These are phyloP conservation scores for Picea sitchensis DNA, from an alignment of 75 land plant species.

Conservation along the genomic window DNA sequence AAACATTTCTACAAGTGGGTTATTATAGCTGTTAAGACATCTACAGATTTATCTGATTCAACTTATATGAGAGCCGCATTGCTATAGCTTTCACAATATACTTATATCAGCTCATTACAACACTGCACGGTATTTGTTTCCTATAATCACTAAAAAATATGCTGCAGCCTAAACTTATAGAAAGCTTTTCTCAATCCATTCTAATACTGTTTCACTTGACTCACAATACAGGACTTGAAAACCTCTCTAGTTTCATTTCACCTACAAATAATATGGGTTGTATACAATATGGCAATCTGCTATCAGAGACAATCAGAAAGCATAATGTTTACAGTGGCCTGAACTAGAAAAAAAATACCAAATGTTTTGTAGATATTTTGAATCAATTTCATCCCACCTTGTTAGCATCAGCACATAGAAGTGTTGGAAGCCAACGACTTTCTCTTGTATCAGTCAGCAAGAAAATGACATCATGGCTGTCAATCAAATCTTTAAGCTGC, in stretches of 20 bases:
- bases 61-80: no score
- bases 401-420: constrained; percentile 81
- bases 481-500: constrained; percentile 56
- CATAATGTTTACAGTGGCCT: background rate
- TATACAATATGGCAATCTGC: background rate
- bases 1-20: background rate
- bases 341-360: background rate
- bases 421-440: constrained; percentile 98
- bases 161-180: background rate
- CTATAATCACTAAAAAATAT: background rate
- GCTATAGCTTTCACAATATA: background rate
- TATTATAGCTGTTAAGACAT: background rate
- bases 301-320: background rate
- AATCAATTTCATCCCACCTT: constrained; percentile 49
- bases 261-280: background rate
- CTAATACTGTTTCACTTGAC: no score
- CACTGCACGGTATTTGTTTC: background rate
- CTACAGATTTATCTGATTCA: background rate
- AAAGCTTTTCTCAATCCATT: no score
- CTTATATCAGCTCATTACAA: background rate
- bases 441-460: constrained; percentile 97
- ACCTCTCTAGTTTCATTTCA: constrained; percentile 1
- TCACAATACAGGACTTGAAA: background rate
- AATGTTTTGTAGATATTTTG: background rate
- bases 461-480: constrained; percentile 86